A percentile compares a stretch with the other conserved stretches of the same genome.
These are phyloP conservation scores for Tetradesmus obliquus DNA, from an alignment of 139 green algal species.

Conservation along the genomic window DNA sequence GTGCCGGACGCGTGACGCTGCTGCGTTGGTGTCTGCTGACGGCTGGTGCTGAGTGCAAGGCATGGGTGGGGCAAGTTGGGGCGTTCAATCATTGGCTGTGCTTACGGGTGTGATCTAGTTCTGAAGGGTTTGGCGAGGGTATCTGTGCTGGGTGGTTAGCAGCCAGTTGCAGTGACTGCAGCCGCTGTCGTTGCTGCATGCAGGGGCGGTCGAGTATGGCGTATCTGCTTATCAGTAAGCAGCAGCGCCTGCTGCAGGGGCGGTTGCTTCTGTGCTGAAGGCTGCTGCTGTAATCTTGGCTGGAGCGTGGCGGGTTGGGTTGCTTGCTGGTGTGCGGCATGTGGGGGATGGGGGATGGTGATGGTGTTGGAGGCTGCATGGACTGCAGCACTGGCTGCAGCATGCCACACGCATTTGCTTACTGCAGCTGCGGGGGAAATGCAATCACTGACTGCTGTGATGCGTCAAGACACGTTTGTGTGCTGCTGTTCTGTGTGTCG, in stretches of 20 bases:
- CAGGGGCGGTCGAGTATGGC: too few species aligned
- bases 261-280: too few species aligned
- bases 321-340: background rate
- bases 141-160: background rate
- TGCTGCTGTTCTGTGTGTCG: background rate
- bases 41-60: background rate
- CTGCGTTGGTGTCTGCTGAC: background rate
- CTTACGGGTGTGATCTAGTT: background rate
- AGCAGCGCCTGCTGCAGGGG: too few species aligned
- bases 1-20: background rate
- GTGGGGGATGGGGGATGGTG: background rate
- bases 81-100: background rate
- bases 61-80: background rate
- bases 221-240: too few species aligned
- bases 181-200: too few species aligned
- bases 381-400: background rate
- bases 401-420: background rate
- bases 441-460: background rate
- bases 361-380: background rate
- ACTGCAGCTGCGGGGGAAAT: background rate
- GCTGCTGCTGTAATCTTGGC: too few species aligned
- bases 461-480: background rate
- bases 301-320: background rate
- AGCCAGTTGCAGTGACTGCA: background rate
- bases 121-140: background rate